Evolutionary conservation across 257 asterid genomes (phyloP), one percentile per base, ranked within the genome.

Genomic region (Ocimum tenuiflorum): DNA sequence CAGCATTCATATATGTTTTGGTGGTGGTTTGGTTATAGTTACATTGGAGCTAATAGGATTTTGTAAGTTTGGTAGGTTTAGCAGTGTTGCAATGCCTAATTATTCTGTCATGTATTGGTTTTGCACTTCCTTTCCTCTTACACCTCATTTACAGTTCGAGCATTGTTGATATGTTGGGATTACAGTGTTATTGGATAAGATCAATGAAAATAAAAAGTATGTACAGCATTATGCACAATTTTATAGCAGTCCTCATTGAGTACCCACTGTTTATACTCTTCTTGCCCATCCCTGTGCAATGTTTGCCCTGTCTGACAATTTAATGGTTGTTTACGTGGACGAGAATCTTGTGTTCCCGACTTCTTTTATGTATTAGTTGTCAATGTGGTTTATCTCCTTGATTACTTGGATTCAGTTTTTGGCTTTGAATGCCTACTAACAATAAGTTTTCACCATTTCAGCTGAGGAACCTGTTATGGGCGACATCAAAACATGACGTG

Each of bases 401-500:
- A 52, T 22, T 22, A 8, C 7, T 24, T 61, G 2, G 49, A 20
- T 42, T 9, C 36, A 8, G 15, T 31, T 54, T 60, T 49, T 17
- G 42, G 49, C 13, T 6, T 56, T 22, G 58, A 22, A 7, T n/a
- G 1, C 18, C 7, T 38, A 6, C 64, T 71, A 65, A 67, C 62
- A 23, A 55, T 23, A 36, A 50, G 1, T 41, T 61, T 47, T 4
- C 65, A 31, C 51, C 58, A 22, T 74, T 77, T 75, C 85, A 91
- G 97, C 82, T 91, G 75, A 81, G 97, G 74, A 88, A 86, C 73
- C 85, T 91, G 43, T 43, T 91, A 10, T 84, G 91, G 84, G 89
- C 96, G 15, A 87, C 96, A 61, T 89, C 99, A 49, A 92, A 92
- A 68, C 95, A 92, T 49, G 99, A 92, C 60, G 96, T 86, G 6